Evolutionary conservation across 441 rosid species (phyloP).

Genomic region (Mallotus repandus): DNA sequence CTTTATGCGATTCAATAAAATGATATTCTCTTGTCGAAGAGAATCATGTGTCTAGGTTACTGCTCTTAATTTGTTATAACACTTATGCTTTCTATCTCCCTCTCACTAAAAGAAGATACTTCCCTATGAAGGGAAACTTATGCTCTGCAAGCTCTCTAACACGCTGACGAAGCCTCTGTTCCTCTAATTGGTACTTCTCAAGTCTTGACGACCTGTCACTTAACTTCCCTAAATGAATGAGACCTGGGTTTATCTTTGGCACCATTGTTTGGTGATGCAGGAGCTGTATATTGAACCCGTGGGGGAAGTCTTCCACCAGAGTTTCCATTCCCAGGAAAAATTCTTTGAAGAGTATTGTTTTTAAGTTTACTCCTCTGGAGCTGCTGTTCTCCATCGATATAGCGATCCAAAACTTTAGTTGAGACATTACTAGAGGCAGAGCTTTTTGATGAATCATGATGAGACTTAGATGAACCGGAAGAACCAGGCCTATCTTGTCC

Average conservation of each 20-base stretch:
- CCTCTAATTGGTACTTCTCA: constrained; percentile 77
- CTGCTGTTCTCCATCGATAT: constrained; percentile 92
- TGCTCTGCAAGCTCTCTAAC: constrained; percentile 97
- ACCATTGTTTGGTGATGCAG: constrained; percentile 59
- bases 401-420: constrained; percentile 78
- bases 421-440: constrained; percentile 82
- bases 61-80: constrained; percentile 52
- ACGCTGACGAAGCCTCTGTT: constrained; percentile 87
- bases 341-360: constrained; percentile 42
- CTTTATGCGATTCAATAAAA: constrained; percentile 69
- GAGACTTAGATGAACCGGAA: constrained; percentile 39
- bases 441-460: constrained; percentile 57
- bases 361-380: constrained; percentile 51
- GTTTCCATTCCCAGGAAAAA: constrained; percentile 40
- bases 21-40: constrained; percentile 82
- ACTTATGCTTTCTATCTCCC: constrained; percentile 64
- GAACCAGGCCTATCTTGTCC: constrained; percentile 39
- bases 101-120: constrained; percentile 63
- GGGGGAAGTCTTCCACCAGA: constrained; percentile 65
- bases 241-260: constrained; percentile 48
- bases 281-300: constrained; percentile 57
- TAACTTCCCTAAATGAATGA: constrained; percentile 70
- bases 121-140: constrained; percentile 93
- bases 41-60: constrained; percentile 66
- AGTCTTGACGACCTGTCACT: constrained; percentile 83